Base-by-base conservation (phyloP, 2,329 filamentous ascomycete species). In the Paramyrothecium roridum region DNA sequence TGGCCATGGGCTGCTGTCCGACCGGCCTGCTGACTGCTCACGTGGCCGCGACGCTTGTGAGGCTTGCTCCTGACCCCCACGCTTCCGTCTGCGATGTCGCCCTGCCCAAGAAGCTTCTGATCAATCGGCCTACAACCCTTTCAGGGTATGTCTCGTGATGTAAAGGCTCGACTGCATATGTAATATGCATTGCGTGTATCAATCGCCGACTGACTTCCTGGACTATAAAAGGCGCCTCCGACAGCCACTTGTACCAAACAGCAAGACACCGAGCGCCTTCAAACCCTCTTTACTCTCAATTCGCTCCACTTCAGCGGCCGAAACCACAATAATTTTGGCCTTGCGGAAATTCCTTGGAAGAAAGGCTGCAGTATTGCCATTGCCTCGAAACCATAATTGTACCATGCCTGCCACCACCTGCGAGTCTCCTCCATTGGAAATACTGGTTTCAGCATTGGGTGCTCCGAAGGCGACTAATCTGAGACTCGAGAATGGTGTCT, bases 401-500 rank as follows among this genome's bases (percentile, higher is more conserved):
- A 30, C 26, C 26, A 30, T 30, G 26, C 26, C 26, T 30, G 26
- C 26, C 10, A 30, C 26, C 26, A 30, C 26, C 26, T 30, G 10
- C 26, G 26, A 30, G 26, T 30, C 26, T 30, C 26, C 26, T 30
- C 26, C 26, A 4, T 30, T 30, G 26, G 26, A 30, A 10, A 13
- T 4, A 43, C n/a, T 19, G 37, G 37, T 6, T 4, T 43, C 12
- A 13, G 4, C 13, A 7, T 19, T 17, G 13, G 37, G 37, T 17
- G 4, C n/a, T 6, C 37, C 64, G 23, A 66, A 66, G 55, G 63
- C 61, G 43, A 46, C 59, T 34, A 58, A 64, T 19, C 50, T 65
- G 46, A 62, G 64, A 52, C 61, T 66, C 26, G 53, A 52, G 33
- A 59, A 66, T 45, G 72, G 72, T 50, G 69, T 74, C 52, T 74